Conservation (phyloP, 2,329 filamentous ascomycete species). For the Zalaria obscura region DNA sequence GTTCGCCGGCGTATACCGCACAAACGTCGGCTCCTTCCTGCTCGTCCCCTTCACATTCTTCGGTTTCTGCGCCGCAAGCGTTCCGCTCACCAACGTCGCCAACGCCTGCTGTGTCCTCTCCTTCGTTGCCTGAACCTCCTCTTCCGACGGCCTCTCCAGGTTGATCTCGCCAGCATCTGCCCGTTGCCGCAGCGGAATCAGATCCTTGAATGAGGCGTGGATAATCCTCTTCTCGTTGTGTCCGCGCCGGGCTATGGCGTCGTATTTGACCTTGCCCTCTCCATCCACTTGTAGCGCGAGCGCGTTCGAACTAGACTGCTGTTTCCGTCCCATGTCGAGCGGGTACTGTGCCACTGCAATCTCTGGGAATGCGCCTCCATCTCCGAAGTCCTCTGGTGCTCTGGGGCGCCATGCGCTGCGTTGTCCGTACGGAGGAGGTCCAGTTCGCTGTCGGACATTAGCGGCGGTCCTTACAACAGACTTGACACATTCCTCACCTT, state of each 20-base stretch:
- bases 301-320: slow-evolving; percentile 59
- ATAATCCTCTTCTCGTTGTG: slow-evolving; percentile 74
- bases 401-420: slow-evolving; percentile 84
- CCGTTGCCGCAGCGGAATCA: slow-evolving; percentile 85
- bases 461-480: not conserved
- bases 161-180: slow-evolving; percentile 88
- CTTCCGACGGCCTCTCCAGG: slow-evolving; percentile 68
- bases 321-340: slow-evolving; percentile 83
- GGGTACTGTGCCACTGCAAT: slow-evolving; percentile 90
- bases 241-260: slow-evolving; percentile 81
- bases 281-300: slow-evolving; percentile 83
- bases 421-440: slow-evolving; percentile 78
- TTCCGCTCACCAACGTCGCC: slow-evolving; percentile 66
- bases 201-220: slow-evolving; percentile 89
- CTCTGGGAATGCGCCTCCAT: slow-evolving; percentile 93
- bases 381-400: slow-evolving; percentile 78
- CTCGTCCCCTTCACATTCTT: slow-evolving; percentile 82
- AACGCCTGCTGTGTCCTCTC: slow-evolving; percentile 82
- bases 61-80: slow-evolving; percentile 82
- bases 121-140: slow-evolving; percentile 70
- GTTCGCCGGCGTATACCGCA: slow-evolving; percentile 85
- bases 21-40: slow-evolving; percentile 77
- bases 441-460: slow-evolving; percentile 43
- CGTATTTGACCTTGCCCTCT: slow-evolving; percentile 90
- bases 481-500: slow-evolving; percentile 35